phyloP scores from a whole-genome alignment of 2,329 filamentous ascomycete species.

The Ascocoryne sarcoides region DNA sequence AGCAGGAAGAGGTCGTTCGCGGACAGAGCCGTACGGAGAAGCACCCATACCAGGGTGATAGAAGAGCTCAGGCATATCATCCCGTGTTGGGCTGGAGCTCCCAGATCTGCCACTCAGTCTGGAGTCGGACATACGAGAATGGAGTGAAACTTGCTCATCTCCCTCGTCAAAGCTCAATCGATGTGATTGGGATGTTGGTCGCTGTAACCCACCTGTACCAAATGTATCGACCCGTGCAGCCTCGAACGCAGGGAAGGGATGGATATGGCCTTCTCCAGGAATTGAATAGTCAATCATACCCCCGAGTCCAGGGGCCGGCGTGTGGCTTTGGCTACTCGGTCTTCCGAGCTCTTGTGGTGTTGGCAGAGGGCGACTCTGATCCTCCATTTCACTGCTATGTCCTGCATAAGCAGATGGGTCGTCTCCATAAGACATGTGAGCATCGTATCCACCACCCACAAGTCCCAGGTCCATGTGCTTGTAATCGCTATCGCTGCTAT shows the following conservation, averaged over 20 bases:
- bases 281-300: conserved; percentile 31
- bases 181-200: conserved; percentile 62
- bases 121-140: conserved; percentile 44
- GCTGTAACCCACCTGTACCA: conserved; percentile 80
- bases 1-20: conserved; percentile 49
- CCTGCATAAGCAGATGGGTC: conserved; percentile 27
- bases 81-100: conserved; percentile 57
- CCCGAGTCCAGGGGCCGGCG: conserved; percentile 21
- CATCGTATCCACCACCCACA: conserved; percentile 64
- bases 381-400: conserved; percentile 33
- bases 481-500: conserved; percentile 64
- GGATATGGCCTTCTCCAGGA: conserved; percentile 43
- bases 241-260: conserved; percentile 46
- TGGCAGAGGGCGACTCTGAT: conserved; percentile 41
- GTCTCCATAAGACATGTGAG: conserved; percentile 51
- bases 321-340: conserved; percentile 21
- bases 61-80: conserved; percentile 82
- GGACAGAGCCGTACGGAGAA: conserved; percentile 41
- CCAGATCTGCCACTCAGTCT: conserved; percentile 34
- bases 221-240: conserved; percentile 62
- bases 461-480: conserved; percentile 63
- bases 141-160: conserved; percentile 61
- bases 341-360: conserved; percentile 32
- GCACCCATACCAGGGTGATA: conserved; percentile 76
- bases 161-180: conserved; percentile 88